These are phyloP conservation scores for Fraxinus latifolia DNA, from an alignment of 305 asterid species.

Conservation along the genomic window DNA sequence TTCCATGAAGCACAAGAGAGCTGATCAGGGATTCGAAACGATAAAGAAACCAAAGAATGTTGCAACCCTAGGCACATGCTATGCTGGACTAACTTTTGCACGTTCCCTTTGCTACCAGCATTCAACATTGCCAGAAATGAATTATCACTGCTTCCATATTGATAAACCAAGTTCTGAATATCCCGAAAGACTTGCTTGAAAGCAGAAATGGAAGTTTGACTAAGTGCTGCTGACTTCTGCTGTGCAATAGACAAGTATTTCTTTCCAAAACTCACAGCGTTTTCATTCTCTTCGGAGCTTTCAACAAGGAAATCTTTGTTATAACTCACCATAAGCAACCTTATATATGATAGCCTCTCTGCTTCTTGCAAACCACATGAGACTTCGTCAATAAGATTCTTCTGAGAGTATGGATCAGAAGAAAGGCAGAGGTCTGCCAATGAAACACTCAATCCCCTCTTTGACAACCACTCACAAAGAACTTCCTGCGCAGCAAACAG, in stretches of 20 bases:
- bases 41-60: conserved; percentile 66
- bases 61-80: conserved; percentile 91
- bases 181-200: conserved; percentile 62
- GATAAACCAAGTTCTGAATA: conserved; percentile 69
- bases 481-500: conserved; percentile 64
- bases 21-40: conserved; percentile 61
- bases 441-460: conserved; percentile 84
- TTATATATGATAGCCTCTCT: conserved; percentile 48
- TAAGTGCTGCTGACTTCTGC: conserved; percentile 56
- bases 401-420: conserved; percentile 48
- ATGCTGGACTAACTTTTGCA: conserved; percentile 81
- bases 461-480: conserved; percentile 81
- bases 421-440: conserved; percentile 75
- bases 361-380: conserved; percentile 75
- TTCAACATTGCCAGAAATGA: conserved; percentile 74
- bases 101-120: conserved; percentile 96
- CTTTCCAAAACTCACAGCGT: conserved; percentile 30
- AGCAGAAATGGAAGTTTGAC: conserved; percentile 72
- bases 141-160: conserved; percentile 49
- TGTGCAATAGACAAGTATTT: conserved; percentile 40
- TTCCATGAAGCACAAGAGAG: conserved; percentile 87
- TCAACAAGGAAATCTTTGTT: conserved; percentile 55
- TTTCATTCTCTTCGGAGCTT: conserved; percentile 40
- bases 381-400: conserved; percentile 66
- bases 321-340: conserved; percentile 52